Base-by-base conservation (phyloP, 306 rosid species). In the Medicago lupulina region DNA sequence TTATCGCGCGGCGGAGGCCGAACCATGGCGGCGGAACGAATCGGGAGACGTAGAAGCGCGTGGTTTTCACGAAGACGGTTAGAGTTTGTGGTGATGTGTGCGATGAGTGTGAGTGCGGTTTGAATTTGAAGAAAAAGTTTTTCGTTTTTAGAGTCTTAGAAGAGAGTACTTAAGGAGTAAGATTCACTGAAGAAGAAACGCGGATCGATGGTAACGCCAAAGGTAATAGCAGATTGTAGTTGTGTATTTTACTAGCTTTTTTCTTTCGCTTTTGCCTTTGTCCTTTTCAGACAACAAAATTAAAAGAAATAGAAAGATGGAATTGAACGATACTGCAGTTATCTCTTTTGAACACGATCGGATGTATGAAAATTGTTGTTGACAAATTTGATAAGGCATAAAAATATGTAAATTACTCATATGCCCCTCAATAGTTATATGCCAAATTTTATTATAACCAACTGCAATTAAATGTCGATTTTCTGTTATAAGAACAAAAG, bases 1-100 rank as follows among this genome's bases (percentile, higher is more conserved):
- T 90, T 92, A 15, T 75, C 87, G 49, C 77, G 72, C 84, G 84
- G 90, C 91, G 93, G 84, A 86, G 84, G 90, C 91, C 96, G 83
- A 81, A 82, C 91, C 98, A 95, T 47, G 92, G 70, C 82, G 69
- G n/a, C 79, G 64, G 51, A 72, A 57, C 83, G 76, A 73, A 79
- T 71, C 79, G 65, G 19, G 8, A 54, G 65, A 50, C 76, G 65
- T 71, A 36, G 53, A n/a, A 3, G 50, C 59, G 75, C 75, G 64
- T 58, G 81, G 44, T 49, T 58, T 74, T 40, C 62, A 17, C 80
- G 43, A 53, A 78, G 40, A 71, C 51, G 51, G 3, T 17, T 13
- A 11, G 55, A 72, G 72, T 75, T 54, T 77, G 36, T 2, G 67
- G 28, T 2, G 43, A 23, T 34, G 38, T 34, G 38, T 5, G 7